Conservation (phyloP, 106 monocot species). For the Dendrobium officinale region DNA sequence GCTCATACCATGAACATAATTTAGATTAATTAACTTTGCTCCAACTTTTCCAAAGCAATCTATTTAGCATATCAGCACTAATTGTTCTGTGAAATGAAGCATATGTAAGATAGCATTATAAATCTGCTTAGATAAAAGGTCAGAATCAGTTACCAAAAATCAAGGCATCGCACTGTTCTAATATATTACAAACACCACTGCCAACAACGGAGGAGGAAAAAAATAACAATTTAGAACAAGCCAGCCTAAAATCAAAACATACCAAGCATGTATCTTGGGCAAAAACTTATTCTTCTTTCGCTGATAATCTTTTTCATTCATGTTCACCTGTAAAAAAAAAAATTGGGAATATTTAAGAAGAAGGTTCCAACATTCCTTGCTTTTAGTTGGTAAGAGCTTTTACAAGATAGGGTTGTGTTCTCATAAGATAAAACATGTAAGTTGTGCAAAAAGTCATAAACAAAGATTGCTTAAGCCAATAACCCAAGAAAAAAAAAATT, state of each 20-base stretch:
- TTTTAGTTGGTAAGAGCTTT: background rate
- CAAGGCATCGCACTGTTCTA: background rate
- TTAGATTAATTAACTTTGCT: background rate
- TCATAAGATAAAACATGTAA: background rate
- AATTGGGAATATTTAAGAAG: constrained; percentile 1
- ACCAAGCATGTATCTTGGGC: constrained; percentile 98
- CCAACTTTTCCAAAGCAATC: background rate
- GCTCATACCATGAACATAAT: background rate
- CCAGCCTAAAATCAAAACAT: constrained; percentile 8
- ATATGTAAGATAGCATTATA: background rate
- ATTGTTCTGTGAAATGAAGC: background rate
- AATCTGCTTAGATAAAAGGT: background rate
- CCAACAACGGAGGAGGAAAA: background rate
- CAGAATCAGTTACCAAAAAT: background rate
- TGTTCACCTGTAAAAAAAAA: constrained; percentile 65
- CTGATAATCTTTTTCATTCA: constrained; percentile 99
- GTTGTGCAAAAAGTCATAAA: background rate
- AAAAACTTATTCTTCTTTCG: constrained; percentile 98
- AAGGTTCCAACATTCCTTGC: background rate
- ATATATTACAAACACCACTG: background rate
- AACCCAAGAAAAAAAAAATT: background rate
- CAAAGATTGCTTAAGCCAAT: background rate
- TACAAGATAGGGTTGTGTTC: background rate
- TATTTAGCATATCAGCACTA: background rate
- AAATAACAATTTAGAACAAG: background rate